These are phyloP conservation scores for Dendrostoma leiphaemia DNA, from an alignment of 2,329 filamentous ascomycete genomes.

Conservation along the genomic window DNA sequence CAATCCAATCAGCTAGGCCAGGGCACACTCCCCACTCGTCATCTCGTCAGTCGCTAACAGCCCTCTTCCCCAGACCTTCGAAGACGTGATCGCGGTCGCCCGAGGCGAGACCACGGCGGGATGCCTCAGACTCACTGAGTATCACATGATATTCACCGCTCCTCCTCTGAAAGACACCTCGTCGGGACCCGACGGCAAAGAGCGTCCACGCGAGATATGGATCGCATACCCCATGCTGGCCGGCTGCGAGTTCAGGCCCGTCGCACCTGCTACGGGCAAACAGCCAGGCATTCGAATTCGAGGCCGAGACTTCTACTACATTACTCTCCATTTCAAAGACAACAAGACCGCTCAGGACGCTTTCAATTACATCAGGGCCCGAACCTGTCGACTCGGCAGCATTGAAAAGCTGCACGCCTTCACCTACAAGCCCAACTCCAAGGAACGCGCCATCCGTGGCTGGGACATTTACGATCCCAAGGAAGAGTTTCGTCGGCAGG, in stretches of 20 bases:
- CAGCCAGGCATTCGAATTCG: conserved; percentile 82
- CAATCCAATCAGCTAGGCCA: not conserved
- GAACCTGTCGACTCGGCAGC: conserved; percentile 77
- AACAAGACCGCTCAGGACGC: conserved; percentile 76
- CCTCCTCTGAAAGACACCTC: conserved; percentile 30
- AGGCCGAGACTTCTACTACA: conserved; percentile 90
- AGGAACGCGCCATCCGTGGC: conserved; percentile 73
- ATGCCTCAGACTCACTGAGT: conserved; percentile 60
- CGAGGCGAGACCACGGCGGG: conserved; percentile 56
- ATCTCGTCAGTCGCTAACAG: not conserved
- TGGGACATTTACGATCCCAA: conserved; percentile 84
- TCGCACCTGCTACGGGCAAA: conserved; percentile 65
- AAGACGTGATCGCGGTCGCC: conserved; percentile 60
- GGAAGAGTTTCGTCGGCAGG: conserved; percentile 83
- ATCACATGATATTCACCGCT: conserved; percentile 57
- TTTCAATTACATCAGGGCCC: conserved; percentile 79
- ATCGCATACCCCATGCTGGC: conserved; percentile 92
- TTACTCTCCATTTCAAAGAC: conserved; percentile 82
- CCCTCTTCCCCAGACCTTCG: conserved; percentile 41
- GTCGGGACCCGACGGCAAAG: conserved; percentile 8
- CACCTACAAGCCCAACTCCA: conserved; percentile 57
- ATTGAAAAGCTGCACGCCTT: conserved; percentile 93
- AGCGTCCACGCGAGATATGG: conserved; percentile 68
- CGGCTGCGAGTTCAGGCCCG: conserved; percentile 74
- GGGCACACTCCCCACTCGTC: not conserved